Conservation (phyloP, 495 filamentous ascomycete genomes). For the Penicillium canescens region DNA sequence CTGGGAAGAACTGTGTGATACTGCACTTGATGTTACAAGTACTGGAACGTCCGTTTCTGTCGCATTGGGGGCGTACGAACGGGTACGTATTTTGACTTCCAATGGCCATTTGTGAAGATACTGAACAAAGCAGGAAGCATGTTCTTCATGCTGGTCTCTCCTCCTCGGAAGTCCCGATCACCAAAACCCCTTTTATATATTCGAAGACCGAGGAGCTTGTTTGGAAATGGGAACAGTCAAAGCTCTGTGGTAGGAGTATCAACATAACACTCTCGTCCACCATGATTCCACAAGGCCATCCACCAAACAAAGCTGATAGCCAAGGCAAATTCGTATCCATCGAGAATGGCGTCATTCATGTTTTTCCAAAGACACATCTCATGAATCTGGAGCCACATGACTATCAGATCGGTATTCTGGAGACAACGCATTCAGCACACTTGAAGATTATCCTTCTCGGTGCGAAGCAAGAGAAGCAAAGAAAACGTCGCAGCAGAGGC, state of each 20-base stretch:
- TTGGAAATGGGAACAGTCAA: constrained; percentile 11
- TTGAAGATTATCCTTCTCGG: constrained; percentile 8
- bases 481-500: neutral
- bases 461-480: neutral
- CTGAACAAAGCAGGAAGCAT: neutral
- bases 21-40: neutral
- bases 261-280: too few species aligned
- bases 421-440: neutral
- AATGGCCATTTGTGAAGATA: neutral
- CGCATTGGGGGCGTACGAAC: neutral
- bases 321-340: neutral
- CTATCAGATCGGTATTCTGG: constrained; percentile 3
- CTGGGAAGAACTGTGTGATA: neutral
- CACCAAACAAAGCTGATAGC: too few species aligned
- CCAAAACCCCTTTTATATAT: constrained; percentile 8
- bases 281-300: too few species aligned
- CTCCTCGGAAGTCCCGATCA: neutral
- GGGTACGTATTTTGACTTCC: neutral
- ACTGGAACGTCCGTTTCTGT: neutral
- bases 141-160: neutral
- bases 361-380: constrained; percentile 1
- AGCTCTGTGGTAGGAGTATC: too few species aligned
- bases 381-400: neutral
- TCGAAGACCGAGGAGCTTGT: constrained; percentile 15
- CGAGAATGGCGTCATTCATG: neutral